Percentiles rank a stretch among this genome's conserved stretches.
phyloP scores from a whole-genome alignment of 2,329 filamentous ascomycete species.

The Cladophialophora immunda region DNA sequence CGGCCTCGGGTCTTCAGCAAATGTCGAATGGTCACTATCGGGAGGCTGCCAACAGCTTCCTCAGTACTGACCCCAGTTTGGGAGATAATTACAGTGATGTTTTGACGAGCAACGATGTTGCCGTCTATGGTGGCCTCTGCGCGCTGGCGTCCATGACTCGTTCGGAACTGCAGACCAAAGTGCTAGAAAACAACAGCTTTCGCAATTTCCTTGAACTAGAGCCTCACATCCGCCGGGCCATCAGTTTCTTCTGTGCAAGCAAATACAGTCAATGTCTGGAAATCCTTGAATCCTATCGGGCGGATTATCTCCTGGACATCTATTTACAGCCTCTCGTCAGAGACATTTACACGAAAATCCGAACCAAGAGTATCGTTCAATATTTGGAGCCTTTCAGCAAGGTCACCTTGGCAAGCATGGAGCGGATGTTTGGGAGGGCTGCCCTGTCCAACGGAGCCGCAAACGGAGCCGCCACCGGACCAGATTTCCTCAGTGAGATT shows the following conservation, averaged over 20 bases:
- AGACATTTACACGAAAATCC: conserved; percentile 75
- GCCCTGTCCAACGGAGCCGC: conserved; percentile 56
- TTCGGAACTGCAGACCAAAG: conserved; percentile 73
- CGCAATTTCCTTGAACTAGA: conserved; percentile 90
- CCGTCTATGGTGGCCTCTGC: conserved; percentile 88
- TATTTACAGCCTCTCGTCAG: conserved; percentile 79
- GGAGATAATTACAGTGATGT: conserved; percentile 72
- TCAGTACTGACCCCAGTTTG: conserved; percentile 66
- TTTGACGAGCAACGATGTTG: conserved; percentile 84
- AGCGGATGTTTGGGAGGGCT: conserved; percentile 74
- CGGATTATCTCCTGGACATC: conserved; percentile 90
- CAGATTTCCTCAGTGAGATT: conserved; percentile 67
- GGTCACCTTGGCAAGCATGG: conserved; percentile 81
- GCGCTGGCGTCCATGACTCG: conserved; percentile 90
- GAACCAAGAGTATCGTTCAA: conserved; percentile 90
- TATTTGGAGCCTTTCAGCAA: conserved; percentile 91
- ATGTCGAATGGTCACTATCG: conserved; percentile 65
- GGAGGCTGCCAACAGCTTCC: conserved; percentile 76
- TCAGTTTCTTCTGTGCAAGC: conserved; percentile 86
- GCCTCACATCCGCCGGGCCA: conserved; percentile 90
- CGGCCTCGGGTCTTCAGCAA: conserved; percentile 68
- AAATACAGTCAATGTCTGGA: conserved; percentile 86
- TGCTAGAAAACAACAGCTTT: conserved; percentile 83
- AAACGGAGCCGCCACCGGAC: conserved; percentile 21
- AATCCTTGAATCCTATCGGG: conserved; percentile 80